Base-by-base conservation (phyloP, 495 filamentous ascomycete genomes). In the Penicillium bialowiezense region DNA sequence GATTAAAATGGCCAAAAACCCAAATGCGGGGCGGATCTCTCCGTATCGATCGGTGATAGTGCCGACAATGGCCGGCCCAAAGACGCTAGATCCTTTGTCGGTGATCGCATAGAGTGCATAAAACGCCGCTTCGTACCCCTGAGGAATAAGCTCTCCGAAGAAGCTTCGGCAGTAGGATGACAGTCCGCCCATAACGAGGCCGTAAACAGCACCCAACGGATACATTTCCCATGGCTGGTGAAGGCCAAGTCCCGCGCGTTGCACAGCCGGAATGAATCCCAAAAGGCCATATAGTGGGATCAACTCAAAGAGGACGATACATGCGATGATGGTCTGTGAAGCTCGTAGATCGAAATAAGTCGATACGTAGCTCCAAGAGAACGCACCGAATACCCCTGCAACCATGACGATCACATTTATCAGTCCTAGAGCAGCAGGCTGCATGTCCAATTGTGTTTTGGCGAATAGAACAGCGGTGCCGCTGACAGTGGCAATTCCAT, bases 161-260 rank as follows among this genome's bases (percentile, higher is more conserved):
- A 98, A 77, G 59, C 88, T 92, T 12, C 93, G 87, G 58, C 93
- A 97, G 65, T 97, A 96, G 15, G 87, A 88, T 31, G 86, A 90
- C n/a, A 98, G 70, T 0, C 93, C 93, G 13, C 92, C 93, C 43
- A 98, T 83, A 3, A 97, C 91, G 45, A 98, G 80, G 2, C 93
- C 93, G 60, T 97, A 98, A 37, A 98, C 79, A 5, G 86, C 87
- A 0, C 89, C 90, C 2, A 98, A 71, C 3, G 90, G 88, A 62
- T 93, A 97, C 90, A 98, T 96, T 62, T 98, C 93, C 90, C 91
- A 96, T 9, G 87, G 87, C 55, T 90, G 85, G 59, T 96, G 91
- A 20, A 98, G 77, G 3, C 93, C 93, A 28, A 92, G 79, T 0
- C 91, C 92, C 61, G 85, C 77, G 17, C 73, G 73, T 57, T 83